These are phyloP conservation scores for Ichthyophthirius multifiliis DNA, from an alignment of 169 alveolate species.

Conservation along the genomic window DNA sequence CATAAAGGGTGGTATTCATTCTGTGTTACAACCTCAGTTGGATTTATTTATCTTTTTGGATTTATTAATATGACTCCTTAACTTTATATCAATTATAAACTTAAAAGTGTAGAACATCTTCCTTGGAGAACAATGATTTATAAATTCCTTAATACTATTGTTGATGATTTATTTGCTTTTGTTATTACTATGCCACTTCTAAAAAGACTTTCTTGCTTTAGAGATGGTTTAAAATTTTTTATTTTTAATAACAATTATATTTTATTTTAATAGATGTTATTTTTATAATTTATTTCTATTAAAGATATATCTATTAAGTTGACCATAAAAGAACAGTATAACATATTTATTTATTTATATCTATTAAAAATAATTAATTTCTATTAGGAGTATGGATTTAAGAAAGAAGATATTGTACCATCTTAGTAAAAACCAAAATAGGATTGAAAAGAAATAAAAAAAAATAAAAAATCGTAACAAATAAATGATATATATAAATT, in stretches of 20 bases:
- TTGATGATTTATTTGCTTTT: constrained; percentile 97
- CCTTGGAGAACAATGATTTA: constrained; percentile 97
- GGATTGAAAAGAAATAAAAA: no score
- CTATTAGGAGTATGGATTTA: not conserved
- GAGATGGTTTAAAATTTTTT: constrained; percentile 77
- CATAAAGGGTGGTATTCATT: constrained; percentile 96
- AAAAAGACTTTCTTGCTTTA: constrained; percentile 96
- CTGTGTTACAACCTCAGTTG: constrained; percentile 90
- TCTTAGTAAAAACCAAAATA: no score
- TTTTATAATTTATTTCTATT: constrained; percentile 94
- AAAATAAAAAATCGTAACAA: no score
- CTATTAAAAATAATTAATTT: not conserved
- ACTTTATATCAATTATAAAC: constrained; percentile 96
- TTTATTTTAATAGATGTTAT: constrained; percentile 85
- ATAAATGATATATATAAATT: no score
- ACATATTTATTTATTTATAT: not conserved
- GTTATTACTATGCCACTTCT: constrained; percentile 97
- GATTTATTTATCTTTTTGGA: constrained; percentile 91
- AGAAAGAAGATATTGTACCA: constrained; percentile 7
- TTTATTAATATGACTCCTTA: constrained; percentile 97
- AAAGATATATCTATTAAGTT: constrained; percentile 92
- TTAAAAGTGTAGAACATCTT: constrained; percentile 98
- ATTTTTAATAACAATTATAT: not conserved
- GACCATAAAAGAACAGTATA: constrained; percentile 65
- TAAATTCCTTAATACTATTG: constrained; percentile 96